Evolutionary conservation across 768 basidiomycete species (phyloP).

Genomic region (Naganishia friedmannii): DNA sequence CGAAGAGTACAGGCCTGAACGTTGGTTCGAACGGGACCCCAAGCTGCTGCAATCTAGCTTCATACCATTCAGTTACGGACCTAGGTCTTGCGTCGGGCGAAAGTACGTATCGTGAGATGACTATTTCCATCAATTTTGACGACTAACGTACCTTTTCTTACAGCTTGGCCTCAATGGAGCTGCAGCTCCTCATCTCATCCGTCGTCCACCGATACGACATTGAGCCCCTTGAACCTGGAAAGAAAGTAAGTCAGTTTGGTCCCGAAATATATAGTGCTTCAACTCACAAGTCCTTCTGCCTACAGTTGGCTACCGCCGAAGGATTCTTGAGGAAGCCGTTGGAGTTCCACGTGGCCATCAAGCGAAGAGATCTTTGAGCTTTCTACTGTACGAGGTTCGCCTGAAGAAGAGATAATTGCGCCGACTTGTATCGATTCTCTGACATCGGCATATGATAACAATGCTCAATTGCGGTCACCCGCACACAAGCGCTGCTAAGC

Average conservation of each 20-base stretch:
- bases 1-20: conserved; percentile 71
- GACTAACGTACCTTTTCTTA: background rate
- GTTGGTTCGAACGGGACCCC: conserved; percentile 74
- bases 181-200: conserved; percentile 33
- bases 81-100: conserved; percentile 57
- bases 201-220: conserved; percentile 33
- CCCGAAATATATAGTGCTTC: background rate
- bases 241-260: conserved; percentile 20
- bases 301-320: conserved; percentile 24
- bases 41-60: conserved; percentile 67
- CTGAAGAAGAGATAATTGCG: background rate
- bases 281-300: background rate
- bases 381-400: background rate
- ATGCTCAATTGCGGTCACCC: background rate
- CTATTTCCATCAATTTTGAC: background rate
- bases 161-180: conserved; percentile 37
- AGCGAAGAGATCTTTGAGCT: conserved; percentile 2
- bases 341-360: conserved; percentile 21
- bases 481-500: too few species aligned
- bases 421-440: background rate
- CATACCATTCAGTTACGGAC: conserved; percentile 82
- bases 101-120: conserved; percentile 23
- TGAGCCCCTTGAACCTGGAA: conserved; percentile 8
- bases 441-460: background rate
- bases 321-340: conserved; percentile 30